These are phyloP conservation scores for Tolypocladium endophyticum DNA, from an alignment of 2,329 filamentous ascomycete species.

Conservation along the genomic window DNA sequence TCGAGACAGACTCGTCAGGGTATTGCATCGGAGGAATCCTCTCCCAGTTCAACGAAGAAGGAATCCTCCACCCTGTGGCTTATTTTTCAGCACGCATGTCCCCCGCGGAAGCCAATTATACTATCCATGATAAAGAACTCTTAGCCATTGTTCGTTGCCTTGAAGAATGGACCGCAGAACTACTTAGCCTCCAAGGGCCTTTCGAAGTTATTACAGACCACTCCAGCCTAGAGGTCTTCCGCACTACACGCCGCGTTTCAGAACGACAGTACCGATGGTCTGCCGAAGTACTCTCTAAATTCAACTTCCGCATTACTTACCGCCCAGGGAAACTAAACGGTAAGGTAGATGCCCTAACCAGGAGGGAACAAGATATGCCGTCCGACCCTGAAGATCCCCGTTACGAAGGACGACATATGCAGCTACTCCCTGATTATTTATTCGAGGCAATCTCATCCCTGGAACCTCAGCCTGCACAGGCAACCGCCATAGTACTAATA, in stretches of 20 bases:
- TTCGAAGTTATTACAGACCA: not conserved
- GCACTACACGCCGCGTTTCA: not conserved
- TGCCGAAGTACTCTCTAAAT: not conserved
- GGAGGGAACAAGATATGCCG: not conserved
- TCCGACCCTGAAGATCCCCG: not conserved
- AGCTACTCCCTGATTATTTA: not conserved
- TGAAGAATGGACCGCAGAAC: no score
- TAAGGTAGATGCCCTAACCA: not conserved
- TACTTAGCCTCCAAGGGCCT: no score
- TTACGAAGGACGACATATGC: not conserved
- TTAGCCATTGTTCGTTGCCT: no score
- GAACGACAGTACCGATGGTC: not conserved
- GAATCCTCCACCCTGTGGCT: no score
- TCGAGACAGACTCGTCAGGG: no score
- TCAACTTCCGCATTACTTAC: not conserved
- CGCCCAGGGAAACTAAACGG: not conserved
- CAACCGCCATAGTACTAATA: not conserved
- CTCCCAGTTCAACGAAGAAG: no score
- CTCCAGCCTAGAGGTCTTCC: not conserved
- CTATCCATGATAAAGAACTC: no score
- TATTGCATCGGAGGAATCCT: no score
- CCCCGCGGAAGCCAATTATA: no score
- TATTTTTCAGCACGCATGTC: no score
- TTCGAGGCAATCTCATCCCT: not conserved
- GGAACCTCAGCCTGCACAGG: not conserved